Conservation (phyloP, 176 grass and related monocot genomes). For the Pontederia paniculata region DNA sequence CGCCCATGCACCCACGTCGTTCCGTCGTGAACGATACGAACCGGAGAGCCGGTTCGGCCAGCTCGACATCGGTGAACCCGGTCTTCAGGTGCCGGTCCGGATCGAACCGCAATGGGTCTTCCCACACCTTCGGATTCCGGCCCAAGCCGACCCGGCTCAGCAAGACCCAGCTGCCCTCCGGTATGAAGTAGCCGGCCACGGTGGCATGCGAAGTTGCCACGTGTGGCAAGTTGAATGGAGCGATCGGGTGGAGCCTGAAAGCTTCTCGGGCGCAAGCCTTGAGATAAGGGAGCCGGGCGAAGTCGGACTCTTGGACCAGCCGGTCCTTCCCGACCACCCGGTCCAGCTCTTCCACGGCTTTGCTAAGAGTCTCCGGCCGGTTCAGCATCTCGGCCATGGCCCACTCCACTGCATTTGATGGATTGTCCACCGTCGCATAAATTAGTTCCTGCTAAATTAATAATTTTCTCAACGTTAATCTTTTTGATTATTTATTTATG, state of each 20-base stretch:
- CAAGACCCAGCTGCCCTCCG: slow-evolving; percentile 24
- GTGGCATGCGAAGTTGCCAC: slow-evolving; percentile 22
- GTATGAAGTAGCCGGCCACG: slow-evolving; percentile 23
- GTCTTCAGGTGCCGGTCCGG: slow-evolving; percentile 17
- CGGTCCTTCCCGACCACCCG: slow-evolving; percentile 9
- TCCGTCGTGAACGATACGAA: background rate
- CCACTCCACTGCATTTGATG: slow-evolving; percentile 33
- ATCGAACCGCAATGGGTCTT: slow-evolving; percentile 21
- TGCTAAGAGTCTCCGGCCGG: slow-evolving; percentile 10
- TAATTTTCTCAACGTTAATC: too few relatives aligned
- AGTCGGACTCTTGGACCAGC: slow-evolving; percentile 20
- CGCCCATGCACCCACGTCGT: background rate
- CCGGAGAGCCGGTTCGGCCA: background rate
- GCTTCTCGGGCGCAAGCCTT: slow-evolving; percentile 28
- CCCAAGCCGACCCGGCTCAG: slow-evolving; percentile 25
- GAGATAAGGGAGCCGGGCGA: slow-evolving; percentile 25
- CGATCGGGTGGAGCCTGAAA: slow-evolving; percentile 33
- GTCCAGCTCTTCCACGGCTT: slow-evolving; percentile 26
- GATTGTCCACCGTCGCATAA: slow-evolving; percentile 22
- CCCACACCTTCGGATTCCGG: slow-evolving; percentile 25
- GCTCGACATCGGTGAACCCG: background rate
- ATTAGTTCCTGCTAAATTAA: slow-evolving; percentile 15
- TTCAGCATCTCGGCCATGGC: slow-evolving; percentile 28
- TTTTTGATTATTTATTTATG: too few relatives aligned
- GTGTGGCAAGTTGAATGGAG: slow-evolving; percentile 32